Evolutionary conservation across 495 filamentous ascomycete genomes (phyloP).

Genomic region (Aspergillus mulundensis): DNA sequence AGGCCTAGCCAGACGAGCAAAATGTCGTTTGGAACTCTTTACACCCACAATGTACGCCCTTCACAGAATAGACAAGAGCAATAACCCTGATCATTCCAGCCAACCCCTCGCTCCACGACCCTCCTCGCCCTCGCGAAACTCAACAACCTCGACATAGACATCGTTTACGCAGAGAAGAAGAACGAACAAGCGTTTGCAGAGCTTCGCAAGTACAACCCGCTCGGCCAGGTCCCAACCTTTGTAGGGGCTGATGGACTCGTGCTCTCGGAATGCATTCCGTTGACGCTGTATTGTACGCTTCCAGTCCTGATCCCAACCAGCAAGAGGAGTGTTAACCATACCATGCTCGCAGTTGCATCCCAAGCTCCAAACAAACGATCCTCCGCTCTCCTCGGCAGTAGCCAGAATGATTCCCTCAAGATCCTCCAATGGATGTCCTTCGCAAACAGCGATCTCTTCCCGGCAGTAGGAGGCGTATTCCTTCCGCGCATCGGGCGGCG

Average conservation of each 20-base stretch:
- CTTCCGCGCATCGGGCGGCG: neutral
- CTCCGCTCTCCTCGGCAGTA: neutral
- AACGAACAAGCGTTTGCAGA: neutral
- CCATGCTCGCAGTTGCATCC: neutral
- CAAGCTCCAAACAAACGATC: neutral
- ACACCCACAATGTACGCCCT: neutral
- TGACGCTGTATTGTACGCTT: neutral
- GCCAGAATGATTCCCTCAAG: neutral
- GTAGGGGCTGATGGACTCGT: neutral
- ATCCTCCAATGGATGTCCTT: slow-evolving; percentile 4
- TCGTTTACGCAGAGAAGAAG: neutral
- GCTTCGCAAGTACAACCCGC: neutral
- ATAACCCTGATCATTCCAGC: neutral
- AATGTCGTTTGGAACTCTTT: neutral
- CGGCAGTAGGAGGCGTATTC: neutral
- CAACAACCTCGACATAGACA: neutral
- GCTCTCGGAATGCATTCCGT: neutral
- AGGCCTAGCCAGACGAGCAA: neutral
- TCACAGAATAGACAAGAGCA: neutral
- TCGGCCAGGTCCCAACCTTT: neutral
- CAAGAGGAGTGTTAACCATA: neutral
- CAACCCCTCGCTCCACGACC: neutral
- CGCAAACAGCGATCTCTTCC: neutral
- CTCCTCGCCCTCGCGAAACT: neutral
- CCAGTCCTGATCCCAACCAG: neutral